phyloP scores from a whole-genome alignment of 495 filamentous ascomycete species.

The Pseudevernia furfuracea region DNA sequence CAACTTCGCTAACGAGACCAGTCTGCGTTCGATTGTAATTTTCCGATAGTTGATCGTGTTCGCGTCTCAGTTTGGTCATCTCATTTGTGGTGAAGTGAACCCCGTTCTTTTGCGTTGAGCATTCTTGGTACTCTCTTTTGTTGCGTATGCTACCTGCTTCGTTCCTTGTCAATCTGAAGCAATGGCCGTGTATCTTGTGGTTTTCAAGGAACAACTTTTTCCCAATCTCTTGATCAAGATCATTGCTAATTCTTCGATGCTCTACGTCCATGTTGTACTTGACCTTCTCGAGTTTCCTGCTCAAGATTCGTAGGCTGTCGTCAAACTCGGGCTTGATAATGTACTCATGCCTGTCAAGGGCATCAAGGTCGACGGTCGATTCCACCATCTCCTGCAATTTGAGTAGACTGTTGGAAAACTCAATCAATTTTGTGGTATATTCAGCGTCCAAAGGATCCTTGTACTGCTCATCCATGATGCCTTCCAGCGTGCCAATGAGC shows the following conservation, averaged over 20 bases:
- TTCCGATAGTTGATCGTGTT: slow-evolving; percentile 88
- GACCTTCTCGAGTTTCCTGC: slow-evolving; percentile 82
- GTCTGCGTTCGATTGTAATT: slow-evolving; percentile 95
- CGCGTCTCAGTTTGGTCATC: slow-evolving; percentile 76
- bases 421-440: slow-evolving; percentile 76
- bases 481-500: slow-evolving; percentile 81
- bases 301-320: slow-evolving; percentile 76
- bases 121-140: slow-evolving; percentile 84
- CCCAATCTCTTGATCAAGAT: slow-evolving; percentile 87
- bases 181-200: slow-evolving; percentile 92
- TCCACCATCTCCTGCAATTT: slow-evolving; percentile 98
- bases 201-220: slow-evolving; percentile 99
- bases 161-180: slow-evolving; percentile 84
- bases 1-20: slow-evolving; percentile 86
- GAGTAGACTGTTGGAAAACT: slow-evolving; percentile 67
- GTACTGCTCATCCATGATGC: slow-evolving; percentile 92
- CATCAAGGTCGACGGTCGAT: slow-evolving; percentile 93
- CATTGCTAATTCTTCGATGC: slow-evolving; percentile 64
- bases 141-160: slow-evolving; percentile 91
- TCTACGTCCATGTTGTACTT: slow-evolving; percentile 77
- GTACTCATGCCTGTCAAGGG: slow-evolving; percentile 94
- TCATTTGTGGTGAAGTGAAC: slow-evolving; percentile 91
- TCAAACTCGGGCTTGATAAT: slow-evolving; percentile 99
- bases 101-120: slow-evolving; percentile 97
- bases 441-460: slow-evolving; percentile 77